These are phyloP conservation scores for Plasmodium yoelii DNA, from an alignment of 169 alveolate species.

Conservation along the genomic window DNA sequence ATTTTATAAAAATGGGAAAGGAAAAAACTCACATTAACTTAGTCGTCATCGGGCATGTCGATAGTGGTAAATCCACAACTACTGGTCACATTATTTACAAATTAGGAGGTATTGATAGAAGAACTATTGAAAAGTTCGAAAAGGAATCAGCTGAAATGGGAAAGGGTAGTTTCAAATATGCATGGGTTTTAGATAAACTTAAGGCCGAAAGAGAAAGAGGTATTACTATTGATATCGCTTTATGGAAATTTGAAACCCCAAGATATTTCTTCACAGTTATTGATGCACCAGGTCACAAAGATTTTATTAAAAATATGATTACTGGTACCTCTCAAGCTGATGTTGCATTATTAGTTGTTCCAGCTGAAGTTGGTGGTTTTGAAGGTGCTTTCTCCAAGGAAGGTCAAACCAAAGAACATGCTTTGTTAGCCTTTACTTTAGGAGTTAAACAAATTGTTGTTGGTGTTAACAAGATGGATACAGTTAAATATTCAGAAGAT, in stretches of 20 bases:
- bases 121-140: constrained; percentile 97
- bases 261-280: constrained; percentile 97
- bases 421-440: constrained; percentile 97
- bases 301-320: constrained; percentile 99
- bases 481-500: constrained; percentile 95
- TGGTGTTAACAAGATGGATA: constrained; percentile 99
- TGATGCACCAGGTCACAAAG: constrained; percentile 99
- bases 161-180: constrained; percentile 97
- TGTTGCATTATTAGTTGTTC: constrained; percentile 97
- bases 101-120: constrained; percentile 96
- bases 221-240: constrained; percentile 98
- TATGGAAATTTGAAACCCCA: constrained; percentile 98
- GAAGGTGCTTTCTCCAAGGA: constrained; percentile 97
- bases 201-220: constrained; percentile 99
- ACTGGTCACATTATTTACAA: constrained; percentile 96
- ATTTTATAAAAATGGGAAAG: constrained; percentile 79
- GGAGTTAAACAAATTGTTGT: constrained; percentile 99
- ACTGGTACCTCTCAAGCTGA: constrained; percentile 99
- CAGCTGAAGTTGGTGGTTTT: constrained; percentile 98
- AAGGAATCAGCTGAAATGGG: constrained; percentile 96
- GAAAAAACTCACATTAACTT: constrained; percentile 94
- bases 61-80: constrained; percentile 98
- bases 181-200: constrained; percentile 98
- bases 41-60: constrained; percentile 98
- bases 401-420: constrained; percentile 99